Base-by-base conservation (phyloP, 2,329 filamentous ascomycete species). In the Parastagonospora avenae region DNA sequence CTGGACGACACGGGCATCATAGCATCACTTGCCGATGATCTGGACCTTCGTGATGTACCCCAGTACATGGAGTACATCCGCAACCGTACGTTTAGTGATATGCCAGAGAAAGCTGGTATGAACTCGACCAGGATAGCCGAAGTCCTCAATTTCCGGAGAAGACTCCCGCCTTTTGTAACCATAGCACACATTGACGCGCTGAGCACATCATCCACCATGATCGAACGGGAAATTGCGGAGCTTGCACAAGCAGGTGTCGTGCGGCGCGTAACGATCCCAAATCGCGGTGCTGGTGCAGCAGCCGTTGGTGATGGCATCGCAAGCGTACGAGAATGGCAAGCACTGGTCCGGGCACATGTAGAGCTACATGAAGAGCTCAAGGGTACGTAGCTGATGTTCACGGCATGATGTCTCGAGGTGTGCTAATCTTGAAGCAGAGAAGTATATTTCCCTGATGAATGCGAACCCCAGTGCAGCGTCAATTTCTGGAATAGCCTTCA, bases 211-310 rank as follows among this genome's bases (percentile, higher is more conserved):
- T 83, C 87, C 1, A 89, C 87, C 0, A 78, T 76, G 1, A 84
- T 85, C 1, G 88, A 91, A 71, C 78, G 88, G 39, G 88, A 90
- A 67, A 79, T 89, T 15, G 85, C 82, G 3, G 80, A 85, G 60
- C 77, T 91, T 31, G 71, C 82, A 14, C 75, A 78, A 10, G 77
- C 76, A 9, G 87, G 88, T 0, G 74, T 80, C 4, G 52, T 91
- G 39, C 77, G 86, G 36, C 84, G 83, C 66, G 77, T 91, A 9
- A 79, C 82, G 2, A 82, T 91, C n/a, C 82, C 85, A 10, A 77
- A 82, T 32, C 76, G 85, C 9, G 85, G 82, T 2, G 79, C 79
- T 54, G 82, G 84, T 44, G 79, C 81, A n/a, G 66, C 73, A 10
- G 80, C 81, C 12, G 78, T 84, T 41, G 86, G 87, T 10, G 88